phyloP scores from a whole-genome alignment of 352 stramenopile species.

The Phytopythium ostracodes region DNA sequence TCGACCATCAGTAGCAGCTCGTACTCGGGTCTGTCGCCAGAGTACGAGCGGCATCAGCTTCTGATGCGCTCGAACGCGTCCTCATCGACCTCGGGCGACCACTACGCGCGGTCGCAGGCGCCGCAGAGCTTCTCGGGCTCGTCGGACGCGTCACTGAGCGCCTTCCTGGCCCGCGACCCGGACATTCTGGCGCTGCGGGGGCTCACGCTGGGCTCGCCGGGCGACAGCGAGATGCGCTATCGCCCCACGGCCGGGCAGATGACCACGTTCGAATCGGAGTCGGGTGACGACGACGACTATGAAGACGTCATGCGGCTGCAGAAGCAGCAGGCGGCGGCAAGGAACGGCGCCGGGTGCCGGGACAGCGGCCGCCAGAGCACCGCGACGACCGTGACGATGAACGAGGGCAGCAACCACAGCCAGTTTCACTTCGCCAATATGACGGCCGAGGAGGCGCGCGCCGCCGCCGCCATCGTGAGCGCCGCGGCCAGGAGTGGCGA shows the following conservation, averaged over 20 bases:
- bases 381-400: slow-evolving; percentile 17
- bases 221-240: slow-evolving; percentile 11
- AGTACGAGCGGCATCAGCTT: slow-evolving; percentile 15
- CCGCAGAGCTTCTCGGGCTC: slow-evolving; percentile 31
- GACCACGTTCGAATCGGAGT: slow-evolving; percentile 9
- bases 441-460: slow-evolving; percentile 15
- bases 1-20: slow-evolving; percentile 45
- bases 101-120: slow-evolving; percentile 16
- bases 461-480: slow-evolving; percentile 11
- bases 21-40: slow-evolving; percentile 33
- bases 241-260: slow-evolving; percentile 2
- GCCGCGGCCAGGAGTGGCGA: not conserved
- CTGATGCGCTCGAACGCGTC: slow-evolving; percentile 16
- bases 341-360: not conserved
- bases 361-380: slow-evolving; percentile 16
- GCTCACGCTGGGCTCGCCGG: slow-evolving; percentile 25
- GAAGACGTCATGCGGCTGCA: slow-evolving; percentile 13
- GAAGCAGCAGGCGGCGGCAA: slow-evolving; percentile 8
- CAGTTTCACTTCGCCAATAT: slow-evolving; percentile 26
- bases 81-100: slow-evolving; percentile 12
- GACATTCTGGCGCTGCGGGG: slow-evolving; percentile 52
- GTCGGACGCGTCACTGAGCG: slow-evolving; percentile 32
- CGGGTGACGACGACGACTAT: slow-evolving; percentile 8
- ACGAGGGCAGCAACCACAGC: slow-evolving; percentile 27
- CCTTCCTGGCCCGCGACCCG: slow-evolving; percentile 40